These are phyloP conservation scores for Talaromyces sp. DNA, from an alignment of 2,329 filamentous ascomycete genomes.

Conservation along the genomic window DNA sequence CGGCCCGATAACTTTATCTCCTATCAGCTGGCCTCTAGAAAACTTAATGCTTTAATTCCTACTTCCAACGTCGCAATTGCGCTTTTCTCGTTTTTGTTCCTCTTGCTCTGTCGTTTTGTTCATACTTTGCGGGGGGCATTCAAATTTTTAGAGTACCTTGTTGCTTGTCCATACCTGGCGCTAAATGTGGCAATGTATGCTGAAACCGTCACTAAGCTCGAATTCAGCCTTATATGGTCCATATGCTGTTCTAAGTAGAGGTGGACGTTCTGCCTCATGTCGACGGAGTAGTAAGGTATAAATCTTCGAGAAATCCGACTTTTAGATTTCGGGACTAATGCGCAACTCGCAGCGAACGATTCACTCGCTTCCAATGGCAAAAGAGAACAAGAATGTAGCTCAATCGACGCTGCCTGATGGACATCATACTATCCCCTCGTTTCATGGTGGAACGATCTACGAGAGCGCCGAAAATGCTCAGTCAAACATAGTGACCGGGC, in stretches of 20 bases:
- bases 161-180: neutral
- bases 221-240: neutral
- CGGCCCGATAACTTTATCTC: neutral
- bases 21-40: neutral
- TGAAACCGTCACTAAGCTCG: neutral
- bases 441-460: neutral
- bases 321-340: neutral
- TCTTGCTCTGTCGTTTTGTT: neutral
- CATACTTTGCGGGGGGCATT: neutral
- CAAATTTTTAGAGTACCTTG: neutral
- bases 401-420: neutral
- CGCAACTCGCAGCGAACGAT: neutral
- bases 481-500: neutral
- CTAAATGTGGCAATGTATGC: conserved; percentile 2
- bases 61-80: neutral
- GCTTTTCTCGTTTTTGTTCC: neutral
- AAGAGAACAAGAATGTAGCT: conserved; percentile 7
- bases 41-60: neutral
- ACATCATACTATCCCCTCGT: neutral
- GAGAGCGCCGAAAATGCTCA: neutral
- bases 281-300: neutral
- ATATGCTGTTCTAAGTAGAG: neutral
- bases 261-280: neutral
- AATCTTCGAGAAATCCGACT: too few relatives aligned
- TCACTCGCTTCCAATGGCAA: conserved; percentile 13